Evolutionary conservation across 1,284 basidiomycete species (phyloP), one percentile per base, ranked within the genome.

Genomic region (Porphyrellus sp.): DNA sequence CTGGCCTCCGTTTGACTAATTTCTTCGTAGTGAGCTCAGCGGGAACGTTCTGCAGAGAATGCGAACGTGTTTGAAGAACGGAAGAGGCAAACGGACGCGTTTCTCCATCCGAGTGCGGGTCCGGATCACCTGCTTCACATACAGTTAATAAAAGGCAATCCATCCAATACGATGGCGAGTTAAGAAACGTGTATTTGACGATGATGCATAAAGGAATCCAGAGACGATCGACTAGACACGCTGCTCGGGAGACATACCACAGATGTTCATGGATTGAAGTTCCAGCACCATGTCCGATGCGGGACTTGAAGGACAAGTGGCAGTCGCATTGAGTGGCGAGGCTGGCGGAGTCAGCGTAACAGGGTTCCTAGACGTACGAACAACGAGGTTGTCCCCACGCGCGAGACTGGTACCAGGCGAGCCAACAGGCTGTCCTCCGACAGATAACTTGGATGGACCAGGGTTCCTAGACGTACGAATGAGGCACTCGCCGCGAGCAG

Each of bases 241-340:
- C 18, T 46, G 20, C 28, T 39, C 16, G 6, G 33, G 40, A 54
- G 15, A 70, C 65, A 53, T 63, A 67, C 65, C 65, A 18, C 55
- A n/a, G 3, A 70, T 51, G 35, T 43, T 51, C 56, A 70, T 63
- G n/a, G 57, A 67, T 18, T 31, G 41, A 16, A 70, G 33, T 4
- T 51, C 64, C 21, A 57, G 51, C 4, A 40, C 53, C 55, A 67
- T 47, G 44, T 59, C 62, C 1, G 37, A 54, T 6, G 55, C 52
- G 31, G 55, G 63, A 33, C 64, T 64, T 7, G 57, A 46, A 40
- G 59, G 54, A 20, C 40, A 37, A 15, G 47, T 1, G n/a, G 33
- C 4, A 21, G 5, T 24, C 27, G n/a, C 12, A 30, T 18, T 33
- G 13, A 20, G 34, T 2, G 49, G 53, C 1, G 49, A 58, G 11